phyloP scores from a whole-genome alignment of 176 grass and related monocot species.

The Hordeum vulgare region MorexV3_pseudomolecules_assembly NC_058522.1:387093705-387094204 shows the following conservation, averaged over 20 bases:
- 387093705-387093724: conserved; percentile 40
- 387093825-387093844: background rate
- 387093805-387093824: background rate
- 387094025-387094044: background rate
- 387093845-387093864: background rate
- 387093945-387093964: background rate
- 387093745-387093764: conserved; percentile 92
- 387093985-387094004: background rate
- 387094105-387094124: background rate
- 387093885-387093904: background rate
- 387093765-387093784: conserved; percentile 68
- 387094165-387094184: background rate
- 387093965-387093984: background rate
- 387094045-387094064: background rate
- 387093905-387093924: background rate
- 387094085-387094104: background rate
- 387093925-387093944: background rate
- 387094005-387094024: background rate
- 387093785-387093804: background rate
- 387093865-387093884: background rate
- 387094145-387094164: background rate
- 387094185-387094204: background rate
- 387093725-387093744: conserved; percentile 88
- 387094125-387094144: background rate
- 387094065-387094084: background rate